A percentile compares a stretch with the other conserved stretches of the same genome.
Evolutionary conservation across 2,329 filamentous ascomycete genomes (phyloP).

Genomic region (Aspergillus udagawae): DNA sequence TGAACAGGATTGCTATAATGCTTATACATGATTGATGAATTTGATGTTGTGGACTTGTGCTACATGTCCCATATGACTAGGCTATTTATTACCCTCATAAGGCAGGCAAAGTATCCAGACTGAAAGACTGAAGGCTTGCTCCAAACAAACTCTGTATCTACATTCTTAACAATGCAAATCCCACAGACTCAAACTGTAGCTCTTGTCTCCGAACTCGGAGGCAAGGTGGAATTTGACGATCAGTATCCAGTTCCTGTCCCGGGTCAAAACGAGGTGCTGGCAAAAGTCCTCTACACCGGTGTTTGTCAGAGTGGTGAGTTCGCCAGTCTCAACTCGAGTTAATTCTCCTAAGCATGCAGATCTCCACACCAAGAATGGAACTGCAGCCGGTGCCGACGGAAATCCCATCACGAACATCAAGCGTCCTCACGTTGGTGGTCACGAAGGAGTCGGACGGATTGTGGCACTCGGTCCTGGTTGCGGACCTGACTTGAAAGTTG

Average conservation of each 20-base stretch:
- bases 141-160: background rate
- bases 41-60: too few relatives aligned
- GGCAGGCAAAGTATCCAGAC: background rate
- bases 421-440: constrained; percentile 44
- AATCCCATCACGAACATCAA: constrained; percentile 44
- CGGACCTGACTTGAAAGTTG: constrained; percentile 33
- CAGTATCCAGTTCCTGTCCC: constrained; percentile 41
- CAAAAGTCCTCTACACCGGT: constrained; percentile 44
- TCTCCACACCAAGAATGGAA: constrained; percentile 39
- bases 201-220: constrained; percentile 39
- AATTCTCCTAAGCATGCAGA: constrained; percentile 20
- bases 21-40: too few relatives aligned
- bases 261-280: constrained; percentile 41
- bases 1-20: background rate
- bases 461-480: constrained; percentile 37
- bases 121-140: background rate
- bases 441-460: constrained; percentile 44
- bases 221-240: constrained; percentile 37
- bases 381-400: constrained; percentile 36
- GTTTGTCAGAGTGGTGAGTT: constrained; percentile 43
- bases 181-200: constrained; percentile 36
- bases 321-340: background rate
- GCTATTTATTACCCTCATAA: background rate
- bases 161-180: constrained; percentile 2
- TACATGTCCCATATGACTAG: too few relatives aligned